Base-by-base conservation (phyloP, 306 rosid genomes). In the Quercus parvula region DNA sequence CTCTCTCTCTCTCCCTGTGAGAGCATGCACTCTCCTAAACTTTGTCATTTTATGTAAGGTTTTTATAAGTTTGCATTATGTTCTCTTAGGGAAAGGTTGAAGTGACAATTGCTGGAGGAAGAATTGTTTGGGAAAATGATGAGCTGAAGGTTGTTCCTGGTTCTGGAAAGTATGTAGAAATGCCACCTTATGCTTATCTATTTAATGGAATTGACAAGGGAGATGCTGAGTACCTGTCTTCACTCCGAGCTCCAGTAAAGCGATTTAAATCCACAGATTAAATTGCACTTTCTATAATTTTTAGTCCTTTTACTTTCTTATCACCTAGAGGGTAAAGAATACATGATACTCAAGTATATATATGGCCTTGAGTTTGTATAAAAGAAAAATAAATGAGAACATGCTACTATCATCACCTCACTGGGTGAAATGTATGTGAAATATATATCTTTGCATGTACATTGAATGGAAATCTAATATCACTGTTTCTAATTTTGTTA, bases 21-120 rank as follows among this genome's bases (percentile, higher is more conserved):
- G 35, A 41, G 19, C 17, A n/a, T 18, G 3, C 20, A 4, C 46
- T 8, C 12, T 41, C 28, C 41, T 61, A 62, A 71, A 75, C 58
- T 38, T 76, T 74, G 30, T 51, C 49, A 13, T 30, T 77, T 46
- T 19, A 46, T 71, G 52, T 73, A 49, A 19, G 62, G 44, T 76
- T 73, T 12, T 79, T 71, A 68, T 58, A 78, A 18, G 62, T 35
- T 80, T 19, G 24, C 5, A 24, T 14, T 20, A 7, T 67, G 18
- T 61, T 76, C 25, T 83, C 78, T 31, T 89, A 94, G 98, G 98
- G 98, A 28, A 94, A 92, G 81, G 81, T 94, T 79, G 98, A 92
- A 88, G 98, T 92, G 71, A 92, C 98, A 75, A 86, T 94, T 76
- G 79, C 95, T 56, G 91, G 97, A 79, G 98, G 98, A 88, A 86